Evolutionary conservation across 345 rosid species (phyloP).

Genomic region (Camelina hispida): DNA sequence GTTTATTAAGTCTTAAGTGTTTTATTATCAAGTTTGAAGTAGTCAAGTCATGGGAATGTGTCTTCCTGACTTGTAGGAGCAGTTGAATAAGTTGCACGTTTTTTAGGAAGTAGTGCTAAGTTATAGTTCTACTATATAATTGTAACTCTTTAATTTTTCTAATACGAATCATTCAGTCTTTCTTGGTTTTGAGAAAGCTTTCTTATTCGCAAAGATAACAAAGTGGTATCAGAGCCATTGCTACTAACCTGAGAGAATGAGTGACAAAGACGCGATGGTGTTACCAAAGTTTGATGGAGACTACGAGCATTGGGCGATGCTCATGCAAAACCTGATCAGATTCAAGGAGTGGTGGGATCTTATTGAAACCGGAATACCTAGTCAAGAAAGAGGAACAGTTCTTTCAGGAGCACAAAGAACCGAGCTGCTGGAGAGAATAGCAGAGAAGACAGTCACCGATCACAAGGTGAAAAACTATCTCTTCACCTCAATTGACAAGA

Average conservation of each 20-base stretch:
- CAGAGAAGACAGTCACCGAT: background rate
- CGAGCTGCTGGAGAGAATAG: background rate
- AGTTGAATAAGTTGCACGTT: too few relatives aligned
- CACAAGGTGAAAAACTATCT: background rate
- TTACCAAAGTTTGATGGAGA: background rate
- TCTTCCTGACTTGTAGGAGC: too few relatives aligned
- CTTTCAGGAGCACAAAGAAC: background rate
- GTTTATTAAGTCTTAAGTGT: too few relatives aligned
- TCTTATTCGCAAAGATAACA: too few relatives aligned
- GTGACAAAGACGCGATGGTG: background rate
- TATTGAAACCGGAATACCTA: background rate
- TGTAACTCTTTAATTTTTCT: too few relatives aligned
- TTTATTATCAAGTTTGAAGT: too few relatives aligned
- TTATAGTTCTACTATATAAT: too few relatives aligned
- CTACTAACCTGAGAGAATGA: background rate
- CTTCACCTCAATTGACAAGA: background rate
- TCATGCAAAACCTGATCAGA: background rate
- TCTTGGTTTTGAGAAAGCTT: too few relatives aligned
- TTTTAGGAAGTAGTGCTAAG: too few relatives aligned
- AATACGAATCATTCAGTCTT: too few relatives aligned
- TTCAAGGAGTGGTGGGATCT: background rate
- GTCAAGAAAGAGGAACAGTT: background rate
- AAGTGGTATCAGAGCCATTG: too few relatives aligned
- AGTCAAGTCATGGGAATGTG: too few relatives aligned
- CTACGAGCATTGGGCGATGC: background rate